These are phyloP conservation scores for Eremothecium sinecaudum DNA, from an alignment of 1,139 yeast genomes.

Conservation along the genomic window DNA sequence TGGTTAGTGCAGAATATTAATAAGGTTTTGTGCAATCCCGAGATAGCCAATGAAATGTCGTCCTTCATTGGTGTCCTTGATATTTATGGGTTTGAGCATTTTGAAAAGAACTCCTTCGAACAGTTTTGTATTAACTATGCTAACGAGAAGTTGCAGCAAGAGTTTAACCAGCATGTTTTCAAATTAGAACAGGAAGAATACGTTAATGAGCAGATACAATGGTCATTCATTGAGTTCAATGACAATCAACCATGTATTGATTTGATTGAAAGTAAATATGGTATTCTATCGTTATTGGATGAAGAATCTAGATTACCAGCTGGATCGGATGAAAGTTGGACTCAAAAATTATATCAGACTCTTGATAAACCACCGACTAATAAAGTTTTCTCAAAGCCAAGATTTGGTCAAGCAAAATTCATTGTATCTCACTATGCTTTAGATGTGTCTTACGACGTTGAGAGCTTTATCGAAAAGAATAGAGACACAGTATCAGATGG, in stretches of 20 bases:
- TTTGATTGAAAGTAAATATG: slow-evolving; percentile 81
- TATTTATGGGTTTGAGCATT: slow-evolving; percentile 96
- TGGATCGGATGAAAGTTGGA: slow-evolving; percentile 90
- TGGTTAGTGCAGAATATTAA: slow-evolving; percentile 89
- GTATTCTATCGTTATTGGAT: slow-evolving; percentile 79
- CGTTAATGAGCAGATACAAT: slow-evolving; percentile 81
- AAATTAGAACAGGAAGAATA: slow-evolving; percentile 95
- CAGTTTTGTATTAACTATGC: slow-evolving; percentile 98
- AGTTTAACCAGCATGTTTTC: slow-evolving; percentile 94
- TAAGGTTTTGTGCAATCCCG: slow-evolving; percentile 68
- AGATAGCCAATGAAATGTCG: slow-evolving; percentile 46
- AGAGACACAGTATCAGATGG: slow-evolving; percentile 97
- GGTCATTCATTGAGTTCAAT: slow-evolving; percentile 93
- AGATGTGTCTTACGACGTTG: slow-evolving; percentile 86
- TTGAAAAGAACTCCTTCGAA: slow-evolving; percentile 87
- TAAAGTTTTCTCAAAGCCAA: slow-evolving; percentile 80
- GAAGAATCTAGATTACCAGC: slow-evolving; percentile 94
- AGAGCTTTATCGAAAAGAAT: slow-evolving; percentile 93
- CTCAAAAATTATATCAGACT: slow-evolving; percentile 79
- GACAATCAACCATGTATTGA: slow-evolving; percentile 97
- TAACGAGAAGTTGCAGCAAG: slow-evolving; percentile 94
- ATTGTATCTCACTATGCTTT: slow-evolving; percentile 90
- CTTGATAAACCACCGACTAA: slow-evolving; percentile 72
- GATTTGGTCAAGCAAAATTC: slow-evolving; percentile 87
- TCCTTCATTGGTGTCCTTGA: slow-evolving; percentile 94